Percentiles rank a stretch among this genome's conserved stretches.
Evolutionary conservation across 257 asterid species (phyloP).

Genomic region (Solanum gandarillasii): DNA sequence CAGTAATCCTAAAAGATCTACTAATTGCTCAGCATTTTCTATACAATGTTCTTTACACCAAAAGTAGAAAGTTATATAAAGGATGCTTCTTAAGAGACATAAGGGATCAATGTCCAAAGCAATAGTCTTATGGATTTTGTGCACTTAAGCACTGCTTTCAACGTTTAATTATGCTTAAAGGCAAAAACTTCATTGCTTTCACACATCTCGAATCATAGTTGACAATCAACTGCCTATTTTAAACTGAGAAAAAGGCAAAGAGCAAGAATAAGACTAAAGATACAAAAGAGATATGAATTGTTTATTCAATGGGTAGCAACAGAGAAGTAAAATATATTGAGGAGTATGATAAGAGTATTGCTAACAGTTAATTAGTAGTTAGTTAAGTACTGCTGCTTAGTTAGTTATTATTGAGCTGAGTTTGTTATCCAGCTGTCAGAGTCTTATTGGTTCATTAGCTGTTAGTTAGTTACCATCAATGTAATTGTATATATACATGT

Average conservation of each 20-base stretch:
- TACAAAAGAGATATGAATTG: neutral
- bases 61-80: neutral
- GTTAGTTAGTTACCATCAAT: too few species aligned
- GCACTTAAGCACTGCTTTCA: neutral
- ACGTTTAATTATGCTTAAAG: neutral
- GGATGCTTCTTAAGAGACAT: neutral
- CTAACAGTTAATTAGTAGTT: too few species aligned
- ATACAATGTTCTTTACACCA: too few species aligned
- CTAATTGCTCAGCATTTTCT: too few species aligned
- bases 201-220: neutral
- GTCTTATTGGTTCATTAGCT: too few species aligned
- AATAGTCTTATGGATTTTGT: neutral
- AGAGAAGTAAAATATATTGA: neutral
- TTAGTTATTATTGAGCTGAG: too few species aligned
- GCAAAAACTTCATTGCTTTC: neutral
- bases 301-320: neutral
- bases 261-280: neutral
- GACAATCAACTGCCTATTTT: neutral
- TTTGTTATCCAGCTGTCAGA: too few species aligned
- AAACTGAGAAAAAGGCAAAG: neutral
- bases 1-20: too few species aligned
- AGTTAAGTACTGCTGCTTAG: too few species aligned
- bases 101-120: neutral
- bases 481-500: too few species aligned
- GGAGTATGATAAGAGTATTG: too few species aligned